A percentile compares a stretch with the other conserved stretches of the same genome.
These are phyloP conservation scores for Uronychia setigera DNA, from an alignment of 73 alveolate species.

Conservation along the genomic window DNA sequence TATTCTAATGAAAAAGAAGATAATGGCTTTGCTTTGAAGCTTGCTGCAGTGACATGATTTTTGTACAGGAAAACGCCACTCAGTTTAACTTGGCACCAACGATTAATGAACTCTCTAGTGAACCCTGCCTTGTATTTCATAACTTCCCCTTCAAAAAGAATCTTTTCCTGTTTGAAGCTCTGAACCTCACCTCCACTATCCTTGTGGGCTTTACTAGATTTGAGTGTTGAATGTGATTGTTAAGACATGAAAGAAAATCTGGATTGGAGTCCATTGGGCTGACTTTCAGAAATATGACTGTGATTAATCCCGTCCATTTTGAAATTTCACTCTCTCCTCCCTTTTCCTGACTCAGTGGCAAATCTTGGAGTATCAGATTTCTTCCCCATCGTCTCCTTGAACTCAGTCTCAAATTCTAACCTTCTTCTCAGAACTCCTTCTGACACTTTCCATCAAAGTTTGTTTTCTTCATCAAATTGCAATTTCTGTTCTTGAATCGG, in stretches of 20 bases:
- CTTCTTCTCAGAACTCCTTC: neutral
- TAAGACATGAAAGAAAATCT: neutral
- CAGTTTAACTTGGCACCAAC: conserved; percentile 42
- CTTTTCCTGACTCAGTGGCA: too few relatives aligned
- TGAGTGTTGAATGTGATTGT: too few relatives aligned
- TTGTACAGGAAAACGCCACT: neutral
- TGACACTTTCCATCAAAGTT: neutral
- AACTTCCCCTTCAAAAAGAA: conserved; percentile 37
- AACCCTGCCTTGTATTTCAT: conserved; percentile 35
- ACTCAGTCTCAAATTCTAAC: neutral
- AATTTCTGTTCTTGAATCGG: too few relatives aligned
- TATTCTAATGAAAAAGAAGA: neutral
- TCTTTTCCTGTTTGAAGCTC: conserved; percentile 10
- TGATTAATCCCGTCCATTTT: neutral
- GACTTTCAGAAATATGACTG: neutral
- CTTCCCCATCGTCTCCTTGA: neutral
- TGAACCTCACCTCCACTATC: neutral
- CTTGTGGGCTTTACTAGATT: neutral
- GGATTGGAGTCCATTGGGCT: neutral
- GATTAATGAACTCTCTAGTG: conserved; percentile 13
- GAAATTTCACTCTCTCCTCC: neutral
- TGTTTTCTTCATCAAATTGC: too few relatives aligned
- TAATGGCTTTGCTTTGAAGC: neutral
- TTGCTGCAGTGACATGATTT: neutral
- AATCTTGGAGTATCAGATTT: neutral